Conservation (phyloP, 2,329 filamentous ascomycete genomes). For the Aspergillus cejpii region DNA sequence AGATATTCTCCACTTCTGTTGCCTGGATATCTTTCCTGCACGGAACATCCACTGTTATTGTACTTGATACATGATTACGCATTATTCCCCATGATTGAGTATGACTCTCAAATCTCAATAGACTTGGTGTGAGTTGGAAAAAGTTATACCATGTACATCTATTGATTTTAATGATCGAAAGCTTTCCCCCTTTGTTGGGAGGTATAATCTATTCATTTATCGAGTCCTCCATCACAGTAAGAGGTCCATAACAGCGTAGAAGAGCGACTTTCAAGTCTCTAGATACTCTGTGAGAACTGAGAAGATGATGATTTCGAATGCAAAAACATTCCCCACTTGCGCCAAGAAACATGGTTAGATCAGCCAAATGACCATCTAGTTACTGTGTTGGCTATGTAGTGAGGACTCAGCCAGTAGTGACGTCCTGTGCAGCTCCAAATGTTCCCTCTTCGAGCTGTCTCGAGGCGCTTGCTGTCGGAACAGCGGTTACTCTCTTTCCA, state of each 20-base stretch:
- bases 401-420: constrained; percentile 4
- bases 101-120: neutral
- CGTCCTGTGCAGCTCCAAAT: constrained; percentile 11
- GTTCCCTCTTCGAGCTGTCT: constrained; percentile 18
- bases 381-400: constrained; percentile 1
- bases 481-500: constrained; percentile 14
- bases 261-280: too few species aligned
- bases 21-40: too few species aligned
- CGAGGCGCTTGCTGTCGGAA: constrained; percentile 19
- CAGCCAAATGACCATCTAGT: constrained; percentile 1
- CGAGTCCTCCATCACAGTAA: too few species aligned
- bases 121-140: neutral
- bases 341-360: constrained; percentile 10
- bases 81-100: constrained; percentile 8
- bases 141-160: neutral
- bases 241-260: too few species aligned
- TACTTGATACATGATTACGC: constrained; percentile 4
- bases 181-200: too few species aligned
- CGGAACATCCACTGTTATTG: constrained; percentile 1
- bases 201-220: too few species aligned
- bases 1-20: constrained; percentile 2
- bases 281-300: too few species aligned
- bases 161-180: neutral
- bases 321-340: constrained; percentile 7
- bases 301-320: too few species aligned